Evolutionary conservation across 108 stramenopile genomes (phyloP).

Genomic region (Licmophora abbreviata): DNA sequence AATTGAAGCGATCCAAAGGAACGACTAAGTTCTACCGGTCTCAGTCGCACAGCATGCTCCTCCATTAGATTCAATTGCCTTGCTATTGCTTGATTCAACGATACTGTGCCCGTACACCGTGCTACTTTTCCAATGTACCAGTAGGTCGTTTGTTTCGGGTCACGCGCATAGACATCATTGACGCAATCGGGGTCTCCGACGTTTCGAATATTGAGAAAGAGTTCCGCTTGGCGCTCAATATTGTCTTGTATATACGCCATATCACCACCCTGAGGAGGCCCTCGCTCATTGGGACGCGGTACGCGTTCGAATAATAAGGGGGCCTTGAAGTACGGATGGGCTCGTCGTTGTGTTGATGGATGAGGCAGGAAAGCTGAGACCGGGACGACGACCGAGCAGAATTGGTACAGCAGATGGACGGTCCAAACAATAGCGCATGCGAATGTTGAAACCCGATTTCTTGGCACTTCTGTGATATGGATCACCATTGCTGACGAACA

Average conservation of each 20-base stretch:
- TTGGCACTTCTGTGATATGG: too few relatives aligned
- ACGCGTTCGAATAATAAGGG: too few relatives aligned
- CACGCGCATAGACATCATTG: conserved; percentile 72
- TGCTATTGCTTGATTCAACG: conserved; percentile 47
- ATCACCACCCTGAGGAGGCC: conserved; percentile 43
- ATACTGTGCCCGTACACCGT: conserved; percentile 58
- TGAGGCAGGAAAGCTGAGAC: too few relatives aligned
- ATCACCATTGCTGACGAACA: too few relatives aligned
- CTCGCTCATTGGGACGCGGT: conserved; percentile 5
- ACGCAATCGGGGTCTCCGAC: conserved; percentile 50
- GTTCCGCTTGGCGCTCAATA: conserved; percentile 46
- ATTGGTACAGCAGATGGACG: too few relatives aligned
- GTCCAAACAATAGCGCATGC: too few relatives aligned
- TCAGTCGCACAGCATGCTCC: conserved; percentile 59
- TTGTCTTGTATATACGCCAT: conserved; percentile 76
- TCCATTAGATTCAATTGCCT: conserved; percentile 74
- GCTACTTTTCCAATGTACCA: conserved; percentile 83
- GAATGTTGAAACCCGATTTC: too few relatives aligned
- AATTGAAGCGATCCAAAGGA: conserved; percentile 45
- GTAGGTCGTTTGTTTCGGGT: conserved; percentile 40
- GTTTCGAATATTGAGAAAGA: conserved; percentile 51
- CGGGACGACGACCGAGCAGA: too few relatives aligned
- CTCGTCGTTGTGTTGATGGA: too few relatives aligned
- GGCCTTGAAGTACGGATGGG: too few relatives aligned
- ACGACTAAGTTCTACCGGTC: conserved; percentile 62